Evolutionary conservation across 192 early-diverging fungal species (phyloP).

Genomic region (Podila minutissima): DNA sequence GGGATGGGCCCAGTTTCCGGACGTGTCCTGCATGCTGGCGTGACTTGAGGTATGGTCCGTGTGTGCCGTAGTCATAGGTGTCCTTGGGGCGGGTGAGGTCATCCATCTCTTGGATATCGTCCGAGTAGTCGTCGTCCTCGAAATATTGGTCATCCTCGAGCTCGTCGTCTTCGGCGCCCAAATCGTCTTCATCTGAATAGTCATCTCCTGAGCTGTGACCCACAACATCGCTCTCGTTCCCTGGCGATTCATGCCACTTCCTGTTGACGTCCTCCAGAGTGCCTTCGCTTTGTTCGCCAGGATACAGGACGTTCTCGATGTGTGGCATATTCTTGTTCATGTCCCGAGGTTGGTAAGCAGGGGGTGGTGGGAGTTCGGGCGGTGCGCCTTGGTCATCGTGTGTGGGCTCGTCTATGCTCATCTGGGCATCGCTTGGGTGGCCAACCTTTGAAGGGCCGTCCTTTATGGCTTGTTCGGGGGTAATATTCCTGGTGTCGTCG

Average conservation of each 20-base stretch:
- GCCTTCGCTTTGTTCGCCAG: not conserved
- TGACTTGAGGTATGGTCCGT: conserved; percentile 8
- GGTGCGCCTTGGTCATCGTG: not conserved
- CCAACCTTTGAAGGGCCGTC: not conserved
- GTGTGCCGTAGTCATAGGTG: conserved; percentile 11
- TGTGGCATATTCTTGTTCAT: not conserved
- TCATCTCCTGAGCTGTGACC: conserved; percentile 45
- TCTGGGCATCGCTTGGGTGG: too few relatives aligned
- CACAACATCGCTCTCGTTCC: conserved; percentile 15
- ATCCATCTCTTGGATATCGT: conserved; percentile 22
- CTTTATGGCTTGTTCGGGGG: not conserved
- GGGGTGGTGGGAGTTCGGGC: not conserved
- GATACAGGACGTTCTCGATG: not conserved
- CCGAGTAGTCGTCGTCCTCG: conserved; percentile 38
- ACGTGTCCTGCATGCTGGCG: conserved; percentile 18
- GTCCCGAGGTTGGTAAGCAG: not conserved
- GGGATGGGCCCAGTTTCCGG: conserved; percentile 7
- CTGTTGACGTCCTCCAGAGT: conserved; percentile 2
- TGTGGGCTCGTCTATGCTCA: too few relatives aligned
- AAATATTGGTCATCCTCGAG: conserved; percentile 39
- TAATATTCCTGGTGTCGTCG: not conserved
- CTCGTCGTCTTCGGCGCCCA: conserved; percentile 41
- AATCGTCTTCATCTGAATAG: conserved; percentile 21
- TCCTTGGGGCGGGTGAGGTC: conserved; percentile 6
- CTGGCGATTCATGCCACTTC: conserved; percentile 22